Conservation (phyloP, 1,139 yeast species). For the Lodderomyces orthopsilosis region DNA sequence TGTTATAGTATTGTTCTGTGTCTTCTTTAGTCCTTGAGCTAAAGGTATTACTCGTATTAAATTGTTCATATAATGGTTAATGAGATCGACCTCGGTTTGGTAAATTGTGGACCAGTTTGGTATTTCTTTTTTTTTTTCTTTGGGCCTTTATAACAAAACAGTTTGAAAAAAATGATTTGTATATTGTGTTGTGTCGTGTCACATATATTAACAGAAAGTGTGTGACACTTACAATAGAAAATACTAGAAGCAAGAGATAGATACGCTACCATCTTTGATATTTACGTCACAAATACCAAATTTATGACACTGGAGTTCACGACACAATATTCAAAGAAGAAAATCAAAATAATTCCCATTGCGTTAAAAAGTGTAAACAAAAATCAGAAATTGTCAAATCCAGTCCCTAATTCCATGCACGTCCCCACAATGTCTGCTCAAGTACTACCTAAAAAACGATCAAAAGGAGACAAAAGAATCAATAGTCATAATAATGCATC, state of each 20-base stretch:
- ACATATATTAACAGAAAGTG: too few relatives aligned
- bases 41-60: constrained; percentile 31
- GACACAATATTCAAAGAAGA: too few relatives aligned
- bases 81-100: background rate
- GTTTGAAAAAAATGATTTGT: too few relatives aligned
- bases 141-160: too few relatives aligned
- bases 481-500: constrained; percentile 1
- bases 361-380: background rate
- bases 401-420: background rate
- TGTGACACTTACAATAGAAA: too few relatives aligned
- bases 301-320: too few relatives aligned
- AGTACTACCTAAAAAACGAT: constrained; percentile 12
- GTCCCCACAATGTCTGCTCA: constrained; percentile 10
- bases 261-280: too few relatives aligned
- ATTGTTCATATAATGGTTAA: background rate
- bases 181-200: too few relatives aligned
- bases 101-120: background rate
- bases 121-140: background rate
- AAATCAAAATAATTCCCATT: too few relatives aligned
- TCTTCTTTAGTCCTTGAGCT: constrained; percentile 3
- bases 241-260: too few relatives aligned
- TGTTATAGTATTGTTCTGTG: background rate
- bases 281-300: too few relatives aligned
- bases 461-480: constrained; percentile 4
- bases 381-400: background rate